phyloP scores from a whole-genome alignment of 371 early-diverging fungal genomes.

The Haplosporangium sp. region DNA sequence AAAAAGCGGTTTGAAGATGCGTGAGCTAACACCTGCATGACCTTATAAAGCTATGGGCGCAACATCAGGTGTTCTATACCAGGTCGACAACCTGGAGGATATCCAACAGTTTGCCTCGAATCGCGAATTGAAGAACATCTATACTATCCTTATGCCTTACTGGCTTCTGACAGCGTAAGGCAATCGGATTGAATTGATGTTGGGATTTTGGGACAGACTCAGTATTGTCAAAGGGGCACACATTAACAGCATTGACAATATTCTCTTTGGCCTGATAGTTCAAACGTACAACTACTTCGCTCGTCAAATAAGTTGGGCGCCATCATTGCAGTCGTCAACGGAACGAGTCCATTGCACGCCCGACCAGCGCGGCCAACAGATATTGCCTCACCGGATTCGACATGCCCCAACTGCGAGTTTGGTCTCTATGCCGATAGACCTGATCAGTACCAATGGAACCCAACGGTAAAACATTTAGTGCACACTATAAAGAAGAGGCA shows the following conservation, averaged over 20 bases:
- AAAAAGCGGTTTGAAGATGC: too few species aligned
- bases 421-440: slow-evolving; percentile 73
- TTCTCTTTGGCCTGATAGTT: background rate
- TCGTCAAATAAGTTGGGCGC: slow-evolving; percentile 58
- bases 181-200: background rate
- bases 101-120: slow-evolving; percentile 59
- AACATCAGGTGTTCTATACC: slow-evolving; percentile 69
- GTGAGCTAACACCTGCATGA: slow-evolving; percentile 14
- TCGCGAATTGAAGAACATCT: slow-evolving; percentile 52
- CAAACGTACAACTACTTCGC: slow-evolving; percentile 45
- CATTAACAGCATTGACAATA: background rate
- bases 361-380: slow-evolving; percentile 37
- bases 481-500: background rate
- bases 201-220: too few species aligned
- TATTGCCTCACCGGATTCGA: slow-evolving; percentile 67
- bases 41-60: slow-evolving; percentile 18
- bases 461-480: slow-evolving; percentile 54
- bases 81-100: slow-evolving; percentile 61
- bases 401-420: slow-evolving; percentile 78
- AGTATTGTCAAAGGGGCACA: too few species aligned
- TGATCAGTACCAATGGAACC: slow-evolving; percentile 75
- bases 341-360: slow-evolving; percentile 27
- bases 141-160: slow-evolving; percentile 73
- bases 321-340: slow-evolving; percentile 62
- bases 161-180: slow-evolving; percentile 66